These are phyloP conservation scores for Gaeumannomyces sp. DNA, from an alignment of 2,329 filamentous ascomycete genomes.

Conservation along the genomic window DNA sequence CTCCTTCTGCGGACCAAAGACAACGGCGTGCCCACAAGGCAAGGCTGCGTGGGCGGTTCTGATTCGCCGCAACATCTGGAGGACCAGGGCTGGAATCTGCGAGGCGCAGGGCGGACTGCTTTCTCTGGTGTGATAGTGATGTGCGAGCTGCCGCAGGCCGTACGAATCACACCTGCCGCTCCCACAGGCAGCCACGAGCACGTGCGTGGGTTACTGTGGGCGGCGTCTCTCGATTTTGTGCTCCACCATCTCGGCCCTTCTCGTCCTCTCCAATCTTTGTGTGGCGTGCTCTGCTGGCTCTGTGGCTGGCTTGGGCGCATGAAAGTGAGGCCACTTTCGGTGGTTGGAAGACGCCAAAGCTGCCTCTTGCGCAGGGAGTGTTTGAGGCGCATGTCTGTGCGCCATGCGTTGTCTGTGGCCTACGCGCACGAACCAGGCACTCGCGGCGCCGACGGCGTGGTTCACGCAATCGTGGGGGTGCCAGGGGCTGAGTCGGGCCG, in stretches of 20 bases:
- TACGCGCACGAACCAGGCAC: neutral
- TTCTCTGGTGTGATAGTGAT: neutral
- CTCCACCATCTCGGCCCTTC: neutral
- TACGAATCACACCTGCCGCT: neutral
- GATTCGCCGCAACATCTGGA: neutral
- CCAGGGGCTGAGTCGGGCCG: no score
- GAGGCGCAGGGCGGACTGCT: no score
- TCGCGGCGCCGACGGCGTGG: no score
- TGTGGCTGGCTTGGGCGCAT: neutral
- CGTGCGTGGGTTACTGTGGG: neutral
- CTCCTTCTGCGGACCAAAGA: neutral
- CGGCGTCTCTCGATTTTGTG: no score
- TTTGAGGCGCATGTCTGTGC: no score
- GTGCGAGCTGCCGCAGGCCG: neutral
- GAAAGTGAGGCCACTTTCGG: neutral
- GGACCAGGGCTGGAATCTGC: neutral
- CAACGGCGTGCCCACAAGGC: neutral
- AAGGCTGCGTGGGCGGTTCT: neutral
- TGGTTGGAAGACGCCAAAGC: no score
- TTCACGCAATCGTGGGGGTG: neutral
- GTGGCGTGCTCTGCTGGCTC: neutral
- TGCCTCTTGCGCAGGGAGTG: no score
- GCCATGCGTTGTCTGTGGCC: no score
- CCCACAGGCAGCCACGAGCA: neutral
- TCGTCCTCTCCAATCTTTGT: neutral